Evolutionary conservation across 1,284 basidiomycete species (phyloP), one percentile per base, ranked within the genome.

Genomic region (Leccinum griseonigrum): DNA sequence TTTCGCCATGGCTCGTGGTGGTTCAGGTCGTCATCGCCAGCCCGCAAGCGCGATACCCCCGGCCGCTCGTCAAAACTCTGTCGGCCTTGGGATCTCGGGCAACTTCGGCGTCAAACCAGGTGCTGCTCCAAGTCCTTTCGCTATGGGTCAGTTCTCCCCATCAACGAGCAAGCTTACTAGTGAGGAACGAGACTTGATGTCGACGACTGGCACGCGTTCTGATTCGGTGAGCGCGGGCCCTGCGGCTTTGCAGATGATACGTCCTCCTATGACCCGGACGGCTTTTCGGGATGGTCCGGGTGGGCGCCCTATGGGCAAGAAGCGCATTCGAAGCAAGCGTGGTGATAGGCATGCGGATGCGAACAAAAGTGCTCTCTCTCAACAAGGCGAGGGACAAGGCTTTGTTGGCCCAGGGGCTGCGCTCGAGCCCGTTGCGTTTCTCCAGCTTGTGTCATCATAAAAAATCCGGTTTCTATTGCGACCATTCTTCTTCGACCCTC

Each of bases 91-190:
- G 28, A 79, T 87, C 59, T 36, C 54, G 7, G 10, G 34, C 1
- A 76, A 71, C 50, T 69, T 75, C 53, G 67, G 79, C 29, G 71
- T 77, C 56, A 85, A 86, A 64, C 68, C 77, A 58, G 78, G 78
- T 54, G 68, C 73, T 31, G 60, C 67, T 2, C 56, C 73, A 10
- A 69, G 74, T 64, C 67, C 74, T 57, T 88, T 90, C 75, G 76
- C 76, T 61, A 92, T 94, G 88, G 93, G 92, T 70, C 85, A 89
- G 70, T 93, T 94, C 72, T 78, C 80, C 11, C 22, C 22, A 22
- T 22, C 22, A 16, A 78, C 77, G 31, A 80, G 78, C 67, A 87
- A 87, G 70, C 78, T 85, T 60, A 85, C 84, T 53, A 90, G 88
- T 71, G 90, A 92, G 63, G 90, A 94, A 61, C 84, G 92, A 0